These are phyloP conservation scores for Blastobotrys serpentis DNA, from an alignment of 1,139 yeast genomes.

Conservation along the genomic window DNA sequence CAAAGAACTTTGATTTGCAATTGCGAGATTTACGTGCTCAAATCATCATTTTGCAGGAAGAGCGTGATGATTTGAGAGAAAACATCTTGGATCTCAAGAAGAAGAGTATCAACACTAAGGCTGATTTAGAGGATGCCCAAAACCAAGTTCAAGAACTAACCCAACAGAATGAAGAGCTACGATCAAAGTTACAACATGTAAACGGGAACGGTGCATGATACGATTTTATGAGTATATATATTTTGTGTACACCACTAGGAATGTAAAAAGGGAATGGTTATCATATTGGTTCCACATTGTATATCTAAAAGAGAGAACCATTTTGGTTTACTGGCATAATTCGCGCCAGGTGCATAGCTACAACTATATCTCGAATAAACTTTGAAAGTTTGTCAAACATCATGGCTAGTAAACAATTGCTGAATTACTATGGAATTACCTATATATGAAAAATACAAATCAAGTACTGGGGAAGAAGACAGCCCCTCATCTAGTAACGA, in stretches of 20 bases:
- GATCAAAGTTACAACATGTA: constrained; percentile 11
- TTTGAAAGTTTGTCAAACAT: neutral
- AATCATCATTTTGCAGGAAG: constrained; percentile 74
- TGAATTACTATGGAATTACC: constrained; percentile 12
- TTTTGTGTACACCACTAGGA: constrained; percentile 6
- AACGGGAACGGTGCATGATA: neutral
- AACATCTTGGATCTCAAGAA: constrained; percentile 36
- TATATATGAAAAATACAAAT: constrained; percentile 18
- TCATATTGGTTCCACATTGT: no score
- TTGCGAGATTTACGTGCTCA: constrained; percentile 84
- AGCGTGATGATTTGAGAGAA: constrained; percentile 75
- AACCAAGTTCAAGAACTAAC: constrained; percentile 17
- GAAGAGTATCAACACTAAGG: constrained; percentile 35
- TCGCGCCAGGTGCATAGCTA: no score
- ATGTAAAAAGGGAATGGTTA: neutral
- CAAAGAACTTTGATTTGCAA: constrained; percentile 72
- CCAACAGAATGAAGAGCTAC: constrained; percentile 17
- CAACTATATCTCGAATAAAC: neutral
- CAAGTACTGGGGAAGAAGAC: constrained; percentile 14
- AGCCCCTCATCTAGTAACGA: neutral
- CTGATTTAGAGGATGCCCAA: constrained; percentile 32
- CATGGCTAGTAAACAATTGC: neutral
- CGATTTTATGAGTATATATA: neutral
- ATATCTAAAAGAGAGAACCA: no score
- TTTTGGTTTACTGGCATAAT: no score